phyloP scores from a whole-genome alignment of 1,139 yeast species.

The Pichia sp. region DNA sequence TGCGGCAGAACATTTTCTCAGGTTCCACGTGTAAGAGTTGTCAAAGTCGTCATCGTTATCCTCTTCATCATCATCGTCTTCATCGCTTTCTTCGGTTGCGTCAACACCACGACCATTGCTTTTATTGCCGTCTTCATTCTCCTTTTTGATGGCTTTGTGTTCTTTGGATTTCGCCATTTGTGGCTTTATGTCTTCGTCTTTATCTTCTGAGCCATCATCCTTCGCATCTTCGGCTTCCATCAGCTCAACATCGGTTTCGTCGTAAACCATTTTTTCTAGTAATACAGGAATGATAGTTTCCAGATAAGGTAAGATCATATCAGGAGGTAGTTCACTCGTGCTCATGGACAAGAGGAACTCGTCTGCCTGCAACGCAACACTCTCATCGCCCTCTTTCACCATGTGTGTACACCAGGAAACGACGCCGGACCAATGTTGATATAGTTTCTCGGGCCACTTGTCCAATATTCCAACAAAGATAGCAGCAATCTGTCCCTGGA shows the following conservation, averaged over 20 bases:
- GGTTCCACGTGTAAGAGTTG: slow-evolving; percentile 75
- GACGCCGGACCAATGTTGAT: slow-evolving; percentile 80
- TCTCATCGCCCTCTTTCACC: slow-evolving; percentile 63
- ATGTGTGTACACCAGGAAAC: slow-evolving; percentile 80
- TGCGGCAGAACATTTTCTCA: slow-evolving; percentile 92
- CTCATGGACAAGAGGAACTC: slow-evolving; percentile 81
- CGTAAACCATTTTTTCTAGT: slow-evolving; percentile 79
- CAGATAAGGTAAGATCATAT: slow-evolving; percentile 53
- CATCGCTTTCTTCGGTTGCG: slow-evolving; percentile 37
- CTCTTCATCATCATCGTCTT: slow-evolving; percentile 45
- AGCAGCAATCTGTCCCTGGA: slow-evolving; percentile 72
- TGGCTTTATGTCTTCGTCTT: slow-evolving; percentile 84
- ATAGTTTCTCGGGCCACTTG: slow-evolving; percentile 72
- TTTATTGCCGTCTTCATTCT: slow-evolving; percentile 34
- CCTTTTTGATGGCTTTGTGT: slow-evolving; percentile 46
- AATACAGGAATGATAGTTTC: slow-evolving; percentile 66
- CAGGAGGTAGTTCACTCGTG: slow-evolving; percentile 51
- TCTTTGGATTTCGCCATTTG: slow-evolving; percentile 64
- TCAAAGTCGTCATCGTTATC: slow-evolving; percentile 65
- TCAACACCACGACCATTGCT: slow-evolving; percentile 54
- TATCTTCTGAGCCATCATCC: slow-evolving; percentile 70
- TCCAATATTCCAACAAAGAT: slow-evolving; percentile 74
- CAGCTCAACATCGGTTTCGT: slow-evolving; percentile 71
- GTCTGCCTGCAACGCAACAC: slow-evolving; percentile 86
- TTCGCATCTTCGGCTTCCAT: slow-evolving; percentile 69